Evolutionary conservation across 192 early-diverging fungal species (phyloP).

Genomic region (Tieghemiomyces parasiticus): DNA sequence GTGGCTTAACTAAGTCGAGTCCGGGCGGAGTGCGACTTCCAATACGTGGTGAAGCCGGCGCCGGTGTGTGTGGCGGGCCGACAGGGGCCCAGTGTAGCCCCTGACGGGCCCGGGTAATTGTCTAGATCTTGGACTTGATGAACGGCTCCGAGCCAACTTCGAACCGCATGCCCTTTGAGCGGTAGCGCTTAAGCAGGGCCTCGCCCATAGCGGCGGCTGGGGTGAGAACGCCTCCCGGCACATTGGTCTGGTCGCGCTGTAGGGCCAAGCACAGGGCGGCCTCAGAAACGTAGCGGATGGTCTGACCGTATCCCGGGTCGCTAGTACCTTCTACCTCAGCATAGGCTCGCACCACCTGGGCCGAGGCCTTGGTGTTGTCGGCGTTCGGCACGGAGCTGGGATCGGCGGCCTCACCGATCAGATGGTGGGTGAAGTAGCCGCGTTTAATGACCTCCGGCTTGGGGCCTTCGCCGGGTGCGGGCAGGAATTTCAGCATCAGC

Average conservation of each 20-base stretch:
- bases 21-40: too few species aligned
- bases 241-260: conserved; percentile 31
- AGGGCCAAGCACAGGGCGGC: conserved; percentile 57
- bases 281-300: conserved; percentile 62
- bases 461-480: conserved; percentile 55
- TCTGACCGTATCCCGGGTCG: conserved; percentile 78
- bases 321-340: conserved; percentile 29
- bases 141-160: conserved; percentile 15
- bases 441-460: conserved; percentile 33
- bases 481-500: conserved; percentile 34
- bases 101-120: too few species aligned
- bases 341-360: conserved; percentile 13
- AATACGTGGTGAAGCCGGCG: too few species aligned
- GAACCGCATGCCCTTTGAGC: conserved; percentile 40
- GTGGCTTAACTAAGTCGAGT: too few species aligned
- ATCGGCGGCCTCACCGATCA: conserved; percentile 20
- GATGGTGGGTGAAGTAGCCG: conserved; percentile 26
- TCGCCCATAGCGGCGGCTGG: conserved; percentile 67
- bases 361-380: not conserved
- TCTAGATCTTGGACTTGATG: conserved; percentile 1
- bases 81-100: too few species aligned
- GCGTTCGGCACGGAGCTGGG: not conserved
- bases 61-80: too few species aligned
- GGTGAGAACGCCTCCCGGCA: conserved; percentile 62
- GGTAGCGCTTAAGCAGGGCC: conserved; percentile 45